phyloP scores from a whole-genome alignment of 805 yeast species.

The Yamadazyma paraphyllophila region DNA sequence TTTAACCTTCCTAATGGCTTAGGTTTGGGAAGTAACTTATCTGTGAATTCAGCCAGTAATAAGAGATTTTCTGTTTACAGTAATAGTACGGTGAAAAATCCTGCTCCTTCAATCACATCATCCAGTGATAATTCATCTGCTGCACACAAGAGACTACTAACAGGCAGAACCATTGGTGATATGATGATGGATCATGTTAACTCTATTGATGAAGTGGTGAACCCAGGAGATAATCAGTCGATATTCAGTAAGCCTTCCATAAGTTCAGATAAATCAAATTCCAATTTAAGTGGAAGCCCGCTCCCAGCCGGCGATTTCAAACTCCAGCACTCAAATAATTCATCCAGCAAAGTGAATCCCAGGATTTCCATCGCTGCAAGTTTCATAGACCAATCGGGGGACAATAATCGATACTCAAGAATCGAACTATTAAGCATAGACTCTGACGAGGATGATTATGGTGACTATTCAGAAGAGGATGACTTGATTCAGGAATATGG shows the following conservation, averaged over 20 bases:
- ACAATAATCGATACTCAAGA: conserved; percentile 38
- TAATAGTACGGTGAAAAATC: conserved; percentile 11
- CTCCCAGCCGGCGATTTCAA: conserved; percentile 16
- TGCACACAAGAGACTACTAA: conserved; percentile 12
- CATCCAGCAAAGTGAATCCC: conserved; percentile 12
- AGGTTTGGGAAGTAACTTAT: conserved; percentile 15
- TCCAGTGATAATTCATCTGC: conserved; percentile 13
- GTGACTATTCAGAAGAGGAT: conserved; percentile 38
- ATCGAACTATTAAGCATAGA: conserved; percentile 48
- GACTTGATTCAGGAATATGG: conserved; percentile 32
- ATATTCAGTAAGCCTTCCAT: conserved; percentile 25
- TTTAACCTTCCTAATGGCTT: conserved; percentile 22
- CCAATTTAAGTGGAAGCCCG: conserved; percentile 9
- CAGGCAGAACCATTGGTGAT: conserved; percentile 58
- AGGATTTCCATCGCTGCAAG: conserved; percentile 29
- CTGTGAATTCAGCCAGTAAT: conserved; percentile 15
- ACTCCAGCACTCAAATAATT: not conserved
- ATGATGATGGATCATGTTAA: conserved; percentile 53
- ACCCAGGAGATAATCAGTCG: conserved; percentile 25
- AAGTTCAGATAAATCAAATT: conserved; percentile 13
- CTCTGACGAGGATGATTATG: conserved; percentile 36
- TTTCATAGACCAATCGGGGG: conserved; percentile 22
- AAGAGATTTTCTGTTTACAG: conserved; percentile 15
- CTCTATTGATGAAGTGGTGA: conserved; percentile 51
- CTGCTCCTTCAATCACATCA: conserved; percentile 21